Base-by-base conservation (phyloP, 1,284 basidiomycete genomes). In the Exobasidium rhododendri region DNA sequence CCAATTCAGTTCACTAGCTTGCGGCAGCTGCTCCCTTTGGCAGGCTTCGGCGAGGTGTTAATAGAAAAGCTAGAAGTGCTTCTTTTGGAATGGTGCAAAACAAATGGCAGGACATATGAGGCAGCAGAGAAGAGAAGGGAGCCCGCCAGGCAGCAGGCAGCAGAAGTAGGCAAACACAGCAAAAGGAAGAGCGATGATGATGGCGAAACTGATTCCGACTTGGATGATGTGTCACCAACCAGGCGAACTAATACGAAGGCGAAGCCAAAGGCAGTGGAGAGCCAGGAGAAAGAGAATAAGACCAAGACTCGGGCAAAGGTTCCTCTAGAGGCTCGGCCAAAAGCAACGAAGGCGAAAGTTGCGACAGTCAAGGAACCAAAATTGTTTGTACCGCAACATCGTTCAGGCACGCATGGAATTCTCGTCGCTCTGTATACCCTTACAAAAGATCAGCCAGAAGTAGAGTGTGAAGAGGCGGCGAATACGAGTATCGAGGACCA, bases 341-440 rank as follows among this genome's bases (percentile, higher is more conserved):
- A n/a, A n/a, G n/a, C 7, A 17, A 40, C 17, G 10, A 40, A 40
- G 35, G 17, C 7, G 35, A 40, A 40, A 17, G 17, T 7, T 40
- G 35, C 35, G 17, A 7, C 35, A 10, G 35, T 40, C 35, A 40
- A 40, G 35, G 35, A 4, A 14, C 62, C 67, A 40, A 77, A 75
- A 26, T 62, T 65, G 22, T 79, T 77, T 31, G 63, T 79, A 10
- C 77, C 77, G 7, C 70, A 69, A 35, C 66, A 62, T 24, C 73
- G 77, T 2, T 73, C 75, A 0, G 77, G 77, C 1, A 75, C 69
- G 17, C 75, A 76, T 59, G 77, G 76, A 4, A 69, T 79, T 3
- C 64, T 79, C 10, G 67, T 79, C 4, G 76, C 72, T 0, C 63
- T 79, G 5, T 75, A 62, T 51, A 58, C 68, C 40, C 29, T 58